These are phyloP conservation scores for Perkinsela sp. DNA, from an alignment of 208 protist species.

Conservation along the genomic window DNA sequence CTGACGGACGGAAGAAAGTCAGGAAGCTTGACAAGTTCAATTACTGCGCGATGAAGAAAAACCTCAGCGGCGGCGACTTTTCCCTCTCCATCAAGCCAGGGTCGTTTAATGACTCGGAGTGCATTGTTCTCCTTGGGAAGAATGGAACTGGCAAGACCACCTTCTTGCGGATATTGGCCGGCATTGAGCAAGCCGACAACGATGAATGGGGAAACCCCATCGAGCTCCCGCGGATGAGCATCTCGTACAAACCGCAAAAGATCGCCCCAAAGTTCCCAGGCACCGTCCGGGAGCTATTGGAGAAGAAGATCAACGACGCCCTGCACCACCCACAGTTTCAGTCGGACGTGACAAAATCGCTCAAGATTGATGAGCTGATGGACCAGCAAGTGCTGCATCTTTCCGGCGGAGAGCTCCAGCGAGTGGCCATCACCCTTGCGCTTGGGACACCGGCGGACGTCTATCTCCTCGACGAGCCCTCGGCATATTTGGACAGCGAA, in stretches of 20 bases:
- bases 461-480: constrained; percentile 99
- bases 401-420: constrained; percentile 99
- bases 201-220: constrained; percentile 5
- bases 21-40: constrained; percentile 8
- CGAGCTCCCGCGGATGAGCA: constrained; percentile 75
- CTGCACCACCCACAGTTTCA: constrained; percentile 90
- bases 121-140: constrained; percentile 95
- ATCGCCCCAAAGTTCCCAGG: constrained; percentile 92
- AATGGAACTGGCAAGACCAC: constrained; percentile 99
- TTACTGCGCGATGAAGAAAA: constrained; percentile 92
- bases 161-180: constrained; percentile 92
- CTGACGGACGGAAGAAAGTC: constrained; percentile 10
- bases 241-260: constrained; percentile 99
- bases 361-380: constrained; percentile 88
- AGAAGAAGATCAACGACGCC: constrained; percentile 82
- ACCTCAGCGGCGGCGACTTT: constrained; percentile 51
- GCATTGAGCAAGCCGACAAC: constrained; percentile 64
- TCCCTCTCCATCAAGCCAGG: constrained; percentile 72
- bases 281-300: constrained; percentile 76
- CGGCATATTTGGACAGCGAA: constrained; percentile 97
- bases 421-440: constrained; percentile 88
- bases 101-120: constrained; percentile 90
- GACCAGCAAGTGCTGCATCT: constrained; percentile 88
- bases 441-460: constrained; percentile 96
- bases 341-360: constrained; percentile 90